phyloP scores from a whole-genome alignment of 1,284 basidiomycete genomes.

The Puccinia horiana region DNA sequence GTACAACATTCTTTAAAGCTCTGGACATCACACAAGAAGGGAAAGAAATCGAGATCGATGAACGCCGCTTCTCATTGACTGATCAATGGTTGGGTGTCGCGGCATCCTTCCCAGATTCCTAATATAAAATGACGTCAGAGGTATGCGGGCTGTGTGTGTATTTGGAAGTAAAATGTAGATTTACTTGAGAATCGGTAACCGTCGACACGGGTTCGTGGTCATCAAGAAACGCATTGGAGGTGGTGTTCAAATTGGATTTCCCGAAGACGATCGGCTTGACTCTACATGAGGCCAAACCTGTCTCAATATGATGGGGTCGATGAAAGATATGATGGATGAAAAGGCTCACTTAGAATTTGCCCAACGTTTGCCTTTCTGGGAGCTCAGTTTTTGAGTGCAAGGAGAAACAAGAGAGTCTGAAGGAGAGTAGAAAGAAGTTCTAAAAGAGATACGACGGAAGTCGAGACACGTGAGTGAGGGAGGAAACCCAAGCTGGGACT shows the following conservation, averaged over 20 bases:
- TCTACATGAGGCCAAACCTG: background rate
- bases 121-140: background rate
- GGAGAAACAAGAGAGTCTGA: slow-evolving; percentile 46
- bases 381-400: slow-evolving; percentile 46
- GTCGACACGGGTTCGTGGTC: background rate
- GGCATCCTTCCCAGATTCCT: slow-evolving; percentile 6
- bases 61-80: background rate
- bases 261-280: slow-evolving; percentile 47
- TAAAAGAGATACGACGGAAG: background rate
- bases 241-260: slow-evolving; percentile 46
- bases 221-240: slow-evolving; percentile 28
- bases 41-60: background rate
- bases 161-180: background rate
- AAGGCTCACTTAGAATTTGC: slow-evolving; percentile 46
- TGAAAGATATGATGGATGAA: background rate
- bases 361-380: slow-evolving; percentile 49
- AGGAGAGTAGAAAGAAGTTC: slow-evolving; percentile 47
- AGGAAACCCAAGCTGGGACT: background rate
- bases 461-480: background rate
- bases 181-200: background rate
- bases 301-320: background rate
- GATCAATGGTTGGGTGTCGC: background rate
- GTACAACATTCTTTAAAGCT: slow-evolving; percentile 12
- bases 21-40: slow-evolving; percentile 14
- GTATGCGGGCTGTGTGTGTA: background rate